Conservation (phyloP, 805 yeast genomes). For the Maudiozyma serrabonitensis region DNA sequence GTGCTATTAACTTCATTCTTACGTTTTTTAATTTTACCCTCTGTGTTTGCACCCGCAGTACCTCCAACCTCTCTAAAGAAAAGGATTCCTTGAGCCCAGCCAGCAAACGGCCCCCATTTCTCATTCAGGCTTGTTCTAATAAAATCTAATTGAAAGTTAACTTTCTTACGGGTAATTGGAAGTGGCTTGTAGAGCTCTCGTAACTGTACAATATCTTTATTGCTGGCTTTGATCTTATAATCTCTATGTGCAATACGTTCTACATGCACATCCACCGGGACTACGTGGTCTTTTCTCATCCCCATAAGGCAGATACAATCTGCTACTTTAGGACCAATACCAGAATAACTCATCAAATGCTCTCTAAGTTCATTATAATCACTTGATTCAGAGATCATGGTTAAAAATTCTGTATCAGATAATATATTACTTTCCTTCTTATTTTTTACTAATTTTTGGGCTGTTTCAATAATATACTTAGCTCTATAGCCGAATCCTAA, state of each 20-base stretch:
- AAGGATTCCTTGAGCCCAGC: slow-evolving; percentile 96
- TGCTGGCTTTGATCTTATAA: slow-evolving; percentile 42
- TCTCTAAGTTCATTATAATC: slow-evolving; percentile 31
- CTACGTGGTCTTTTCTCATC: slow-evolving; percentile 55
- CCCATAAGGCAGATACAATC: slow-evolving; percentile 90
- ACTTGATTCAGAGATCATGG: slow-evolving; percentile 32
- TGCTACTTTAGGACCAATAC: slow-evolving; percentile 97
- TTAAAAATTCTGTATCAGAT: slow-evolving; percentile 29
- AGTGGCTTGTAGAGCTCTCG: slow-evolving; percentile 19
- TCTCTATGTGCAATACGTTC: slow-evolving; percentile 81
- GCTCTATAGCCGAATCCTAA: slow-evolving; percentile 87
- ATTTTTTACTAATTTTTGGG: slow-evolving; percentile 39
- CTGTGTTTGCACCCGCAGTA: slow-evolving; percentile 51
- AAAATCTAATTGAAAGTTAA: slow-evolving; percentile 30
- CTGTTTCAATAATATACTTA: slow-evolving; percentile 73
- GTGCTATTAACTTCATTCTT: neutral
- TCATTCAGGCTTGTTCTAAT: slow-evolving; percentile 52
- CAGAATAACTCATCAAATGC: slow-evolving; percentile 52
- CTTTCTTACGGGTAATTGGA: slow-evolving; percentile 27
- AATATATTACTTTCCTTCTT: slow-evolving; percentile 10
- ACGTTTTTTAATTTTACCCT: slow-evolving; percentile 18
- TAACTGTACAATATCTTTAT: slow-evolving; percentile 23
- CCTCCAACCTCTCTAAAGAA: slow-evolving; percentile 81
- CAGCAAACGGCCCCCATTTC: slow-evolving; percentile 86
- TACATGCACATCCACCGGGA: slow-evolving; percentile 94